Conservation (phyloP, 23 red algal species). For the Pyropia yezoensis region DNA sequence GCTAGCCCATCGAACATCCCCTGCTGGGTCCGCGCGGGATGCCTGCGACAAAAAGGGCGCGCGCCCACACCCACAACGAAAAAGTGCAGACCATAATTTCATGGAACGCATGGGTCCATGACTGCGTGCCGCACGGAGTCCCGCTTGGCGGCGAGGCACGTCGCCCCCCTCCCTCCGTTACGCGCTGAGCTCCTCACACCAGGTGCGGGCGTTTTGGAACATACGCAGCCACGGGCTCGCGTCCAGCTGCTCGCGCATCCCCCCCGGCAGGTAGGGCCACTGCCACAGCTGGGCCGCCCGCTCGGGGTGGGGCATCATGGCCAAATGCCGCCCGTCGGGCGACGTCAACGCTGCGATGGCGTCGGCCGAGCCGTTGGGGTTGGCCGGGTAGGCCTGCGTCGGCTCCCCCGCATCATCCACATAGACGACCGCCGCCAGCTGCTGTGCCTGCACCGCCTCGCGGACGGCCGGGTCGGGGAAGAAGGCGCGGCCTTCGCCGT, state of each 20-base stretch:
- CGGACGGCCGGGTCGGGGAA: slow-evolving; percentile 41
- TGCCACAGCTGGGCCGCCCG: slow-evolving; percentile 80
- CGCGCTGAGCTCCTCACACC: slow-evolving; percentile 32
- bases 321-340: slow-evolving; percentile 83
- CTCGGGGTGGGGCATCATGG: slow-evolving; percentile 99
- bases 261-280: slow-evolving; percentile 72
- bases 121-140: too few species aligned
- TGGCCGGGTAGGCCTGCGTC: slow-evolving; percentile 64
- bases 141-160: too few species aligned
- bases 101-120: too few species aligned
- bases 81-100: too few species aligned
- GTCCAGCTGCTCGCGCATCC: slow-evolving; percentile 11
- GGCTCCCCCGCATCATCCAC: slow-evolving; percentile 63
- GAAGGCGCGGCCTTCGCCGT: slow-evolving; percentile 83
- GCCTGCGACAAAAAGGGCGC: too few species aligned
- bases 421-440: slow-evolving; percentile 59
- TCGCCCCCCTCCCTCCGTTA: too few species aligned
- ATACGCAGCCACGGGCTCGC: slow-evolving; percentile 90
- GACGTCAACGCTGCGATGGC: slow-evolving; percentile 77
- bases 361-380: slow-evolving; percentile 78
- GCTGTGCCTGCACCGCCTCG: slow-evolving; percentile 8
- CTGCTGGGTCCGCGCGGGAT: too few species aligned
- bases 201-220: slow-evolving; percentile 92
- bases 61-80: too few species aligned
- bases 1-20: too few species aligned